These are phyloP conservation scores for Peniophora sp. DNA, from an alignment of 1,284 basidiomycete genomes.

Conservation along the genomic window DNA sequence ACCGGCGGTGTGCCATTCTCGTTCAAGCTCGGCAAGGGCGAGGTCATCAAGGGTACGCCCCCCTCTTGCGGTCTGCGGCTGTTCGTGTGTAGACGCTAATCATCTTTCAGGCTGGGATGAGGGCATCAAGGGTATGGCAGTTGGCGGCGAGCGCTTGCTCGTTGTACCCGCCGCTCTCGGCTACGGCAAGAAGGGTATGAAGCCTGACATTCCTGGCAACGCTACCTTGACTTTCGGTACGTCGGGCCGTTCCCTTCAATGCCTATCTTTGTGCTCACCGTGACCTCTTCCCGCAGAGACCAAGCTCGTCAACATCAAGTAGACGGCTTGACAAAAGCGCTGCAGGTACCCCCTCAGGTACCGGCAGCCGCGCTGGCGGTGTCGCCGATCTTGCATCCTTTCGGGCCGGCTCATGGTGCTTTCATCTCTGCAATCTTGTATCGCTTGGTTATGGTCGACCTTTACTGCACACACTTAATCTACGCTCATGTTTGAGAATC, in stretches of 20 bases:
- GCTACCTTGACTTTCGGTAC: constrained; percentile 68
- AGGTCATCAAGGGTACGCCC: constrained; percentile 36
- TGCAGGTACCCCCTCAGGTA: no score
- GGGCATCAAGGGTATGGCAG: constrained; percentile 87
- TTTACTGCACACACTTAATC: no score
- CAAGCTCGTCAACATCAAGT: constrained; percentile 65
- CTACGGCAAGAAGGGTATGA: constrained; percentile 54
- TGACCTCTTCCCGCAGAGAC: constrained; percentile 48
- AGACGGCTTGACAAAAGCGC: neutral
- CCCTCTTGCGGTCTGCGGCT: neutral
- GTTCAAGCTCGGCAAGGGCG: constrained; percentile 81
- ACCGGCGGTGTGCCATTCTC: constrained; percentile 73
- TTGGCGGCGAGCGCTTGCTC: constrained; percentile 83
- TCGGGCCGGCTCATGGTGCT: no score
- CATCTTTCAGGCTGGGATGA: constrained; percentile 74
- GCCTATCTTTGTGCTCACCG: neutral
- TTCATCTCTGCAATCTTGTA: no score
- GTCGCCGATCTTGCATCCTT: no score
- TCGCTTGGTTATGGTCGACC: no score
- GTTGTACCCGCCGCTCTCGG: constrained; percentile 67
- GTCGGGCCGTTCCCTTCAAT: constrained; percentile 16
- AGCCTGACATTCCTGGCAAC: constrained; percentile 50
- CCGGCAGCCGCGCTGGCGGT: no score
- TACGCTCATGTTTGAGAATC: no score
- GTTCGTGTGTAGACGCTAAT: constrained; percentile 1